A percentile compares a stretch with the other conserved stretches of the same genome.
Evolutionary conservation across 2,329 filamentous ascomycete genomes (phyloP).

Genomic region (Camillea tinctor): DNA sequence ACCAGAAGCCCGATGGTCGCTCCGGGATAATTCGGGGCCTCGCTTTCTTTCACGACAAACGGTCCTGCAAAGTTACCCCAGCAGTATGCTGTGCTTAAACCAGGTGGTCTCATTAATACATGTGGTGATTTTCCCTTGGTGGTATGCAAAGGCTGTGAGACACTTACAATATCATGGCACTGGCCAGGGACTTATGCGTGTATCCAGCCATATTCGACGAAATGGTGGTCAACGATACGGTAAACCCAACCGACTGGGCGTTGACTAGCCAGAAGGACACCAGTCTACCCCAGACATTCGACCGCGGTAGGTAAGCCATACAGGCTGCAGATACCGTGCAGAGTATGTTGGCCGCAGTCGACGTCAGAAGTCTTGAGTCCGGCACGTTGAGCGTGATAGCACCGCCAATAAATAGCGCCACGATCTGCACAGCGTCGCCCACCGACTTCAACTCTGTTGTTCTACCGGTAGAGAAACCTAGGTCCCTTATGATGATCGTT

Average conservation of each 20-base stretch:
- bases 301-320: constrained; percentile 34
- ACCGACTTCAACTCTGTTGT: constrained; percentile 37
- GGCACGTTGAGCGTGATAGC: constrained; percentile 35
- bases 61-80: constrained; percentile 40
- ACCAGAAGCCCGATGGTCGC: constrained; percentile 40
- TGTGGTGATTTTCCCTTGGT: neutral
- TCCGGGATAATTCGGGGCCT: constrained; percentile 33
- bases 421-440: constrained; percentile 38
- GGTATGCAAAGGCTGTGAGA: neutral
- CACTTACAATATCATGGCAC: constrained; percentile 33
- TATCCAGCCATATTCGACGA: constrained; percentile 39
- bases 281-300: constrained; percentile 35
- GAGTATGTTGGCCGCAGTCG: constrained; percentile 34
- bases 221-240: constrained; percentile 34
- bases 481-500: constrained; percentile 34
- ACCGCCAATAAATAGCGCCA: constrained; percentile 35
- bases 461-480: constrained; percentile 34
- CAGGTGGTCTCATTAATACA: neutral
- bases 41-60: constrained; percentile 35
- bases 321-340: constrained; percentile 35
- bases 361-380: constrained; percentile 29
- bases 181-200: constrained; percentile 35
- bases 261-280: constrained; percentile 39
- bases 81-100: constrained; percentile 34
- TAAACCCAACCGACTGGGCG: constrained; percentile 37